phyloP scores from a whole-genome alignment of 352 stramenopile species.

The Pythium aristosporum region DNA sequence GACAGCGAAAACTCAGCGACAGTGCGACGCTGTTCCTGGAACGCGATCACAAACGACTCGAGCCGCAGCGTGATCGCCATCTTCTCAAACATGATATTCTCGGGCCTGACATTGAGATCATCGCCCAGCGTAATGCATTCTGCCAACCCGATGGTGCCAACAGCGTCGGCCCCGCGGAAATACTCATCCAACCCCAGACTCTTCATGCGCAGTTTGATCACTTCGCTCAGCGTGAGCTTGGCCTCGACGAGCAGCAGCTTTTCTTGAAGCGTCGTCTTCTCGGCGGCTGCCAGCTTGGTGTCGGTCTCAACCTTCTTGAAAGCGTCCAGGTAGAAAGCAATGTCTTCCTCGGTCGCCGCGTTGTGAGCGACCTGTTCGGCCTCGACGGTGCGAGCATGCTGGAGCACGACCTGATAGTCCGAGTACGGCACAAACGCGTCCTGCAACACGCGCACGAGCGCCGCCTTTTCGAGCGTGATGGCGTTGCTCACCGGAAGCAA shows the following conservation, averaged over 20 bases:
- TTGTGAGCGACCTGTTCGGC: slow-evolving; percentile 12
- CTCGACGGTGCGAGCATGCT: slow-evolving; percentile 23
- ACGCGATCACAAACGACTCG: slow-evolving; percentile 23
- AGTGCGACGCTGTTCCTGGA: slow-evolving; percentile 22
- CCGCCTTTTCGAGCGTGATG: slow-evolving; percentile 25
- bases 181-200: slow-evolving; percentile 28
- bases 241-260: slow-evolving; percentile 23
- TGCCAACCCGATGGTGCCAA: slow-evolving; percentile 15
- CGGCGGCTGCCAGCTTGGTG: slow-evolving; percentile 23
- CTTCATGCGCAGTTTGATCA: slow-evolving; percentile 30
- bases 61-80: slow-evolving; percentile 32
- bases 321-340: slow-evolving; percentile 28
- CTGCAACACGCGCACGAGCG: slow-evolving; percentile 23
- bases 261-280: slow-evolving; percentile 25
- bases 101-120: slow-evolving; percentile 24
- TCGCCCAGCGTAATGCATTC: slow-evolving; percentile 24
- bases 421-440: slow-evolving; percentile 30
- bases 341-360: slow-evolving; percentile 22
- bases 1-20: slow-evolving; percentile 29
- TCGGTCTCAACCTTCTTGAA: slow-evolving; percentile 33
- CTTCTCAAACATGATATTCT: slow-evolving; percentile 31
- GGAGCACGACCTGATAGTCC: slow-evolving; percentile 30
- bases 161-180: slow-evolving; percentile 21
- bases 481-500: slow-evolving; percentile 24
- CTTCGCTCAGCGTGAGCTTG: slow-evolving; percentile 23